phyloP scores from a whole-genome alignment of 345 rosid genomes.

The Salix udensis region DNA sequence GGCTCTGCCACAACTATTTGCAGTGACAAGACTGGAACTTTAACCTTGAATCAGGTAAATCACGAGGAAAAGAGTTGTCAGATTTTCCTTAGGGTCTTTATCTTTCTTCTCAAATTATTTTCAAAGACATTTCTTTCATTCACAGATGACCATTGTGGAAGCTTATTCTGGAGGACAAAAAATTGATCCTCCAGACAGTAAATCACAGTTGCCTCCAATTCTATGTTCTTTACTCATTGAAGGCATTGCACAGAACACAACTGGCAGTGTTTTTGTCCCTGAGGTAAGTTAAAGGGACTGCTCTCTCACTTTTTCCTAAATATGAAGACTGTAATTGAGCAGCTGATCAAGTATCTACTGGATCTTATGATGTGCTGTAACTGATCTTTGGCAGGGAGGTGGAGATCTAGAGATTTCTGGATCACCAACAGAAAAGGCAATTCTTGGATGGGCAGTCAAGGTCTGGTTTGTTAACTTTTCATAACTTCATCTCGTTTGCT shows the following conservation, averaged over 20 bases:
- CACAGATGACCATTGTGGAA: slow-evolving; percentile 96
- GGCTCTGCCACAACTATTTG: slow-evolving; percentile 99
- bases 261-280: slow-evolving; percentile 77
- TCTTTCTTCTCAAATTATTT: background rate
- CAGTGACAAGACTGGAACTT: slow-evolving; percentile 99
- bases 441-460: slow-evolving; percentile 87
- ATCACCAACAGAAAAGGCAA: slow-evolving; percentile 97
- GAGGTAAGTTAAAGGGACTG: slow-evolving; percentile 41
- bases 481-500: background rate
- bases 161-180: slow-evolving; percentile 70
- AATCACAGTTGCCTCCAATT: slow-evolving; percentile 36
- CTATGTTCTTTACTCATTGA: slow-evolving; percentile 27
- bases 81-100: background rate
- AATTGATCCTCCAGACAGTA: slow-evolving; percentile 47
- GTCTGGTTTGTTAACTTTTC: background rate
- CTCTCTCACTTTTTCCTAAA: background rate
- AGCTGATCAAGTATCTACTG: background rate
- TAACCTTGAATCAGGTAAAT: slow-evolving; percentile 83
- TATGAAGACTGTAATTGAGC: background rate
- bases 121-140: slow-evolving; percentile 4
- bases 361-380: background rate
- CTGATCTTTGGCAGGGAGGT: slow-evolving; percentile 51
- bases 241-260: slow-evolving; percentile 81
- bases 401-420: slow-evolving; percentile 79
- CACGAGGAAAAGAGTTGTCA: background rate